Evolutionary conservation across 106 monocot species (phyloP).

Genomic region (Dendrobium officinale): DNA sequence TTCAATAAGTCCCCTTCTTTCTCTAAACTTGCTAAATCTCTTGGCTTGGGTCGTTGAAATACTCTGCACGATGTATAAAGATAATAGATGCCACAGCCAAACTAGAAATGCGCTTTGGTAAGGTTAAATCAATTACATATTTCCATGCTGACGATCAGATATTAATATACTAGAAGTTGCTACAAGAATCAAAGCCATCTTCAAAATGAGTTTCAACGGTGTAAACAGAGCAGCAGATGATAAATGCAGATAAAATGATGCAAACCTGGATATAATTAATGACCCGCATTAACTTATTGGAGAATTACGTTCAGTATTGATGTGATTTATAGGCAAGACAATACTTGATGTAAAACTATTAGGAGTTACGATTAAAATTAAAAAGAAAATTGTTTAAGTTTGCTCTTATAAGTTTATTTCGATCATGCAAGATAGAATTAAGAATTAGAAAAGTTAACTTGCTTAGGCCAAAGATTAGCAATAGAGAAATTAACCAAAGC

Average conservation of each 20-base stretch:
- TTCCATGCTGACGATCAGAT: background rate
- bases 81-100: background rate
- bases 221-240: background rate
- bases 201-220: background rate
- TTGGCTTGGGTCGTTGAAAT: slow-evolving; percentile 79
- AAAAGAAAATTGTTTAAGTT: too few relatives aligned
- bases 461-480: too few relatives aligned
- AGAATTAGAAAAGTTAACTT: too few relatives aligned
- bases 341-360: too few relatives aligned
- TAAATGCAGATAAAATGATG: background rate
- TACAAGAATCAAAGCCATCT: background rate
- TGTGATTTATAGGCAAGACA: background rate
- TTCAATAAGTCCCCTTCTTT: slow-evolving; percentile 87
- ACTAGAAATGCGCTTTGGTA: background rate
- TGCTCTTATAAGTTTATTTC: too few relatives aligned
- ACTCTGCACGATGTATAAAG: slow-evolving; percentile 34
- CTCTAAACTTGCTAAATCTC: slow-evolving; percentile 90
- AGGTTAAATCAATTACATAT: background rate
- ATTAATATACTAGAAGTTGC: background rate
- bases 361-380: too few relatives aligned
- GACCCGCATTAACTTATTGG: too few relatives aligned
- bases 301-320: background rate
- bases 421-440: too few relatives aligned
- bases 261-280: background rate
- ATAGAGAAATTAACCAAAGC: too few relatives aligned